Conservation (phyloP, 345 rosid genomes). For the Lagerstroemia speciosa region DNA sequence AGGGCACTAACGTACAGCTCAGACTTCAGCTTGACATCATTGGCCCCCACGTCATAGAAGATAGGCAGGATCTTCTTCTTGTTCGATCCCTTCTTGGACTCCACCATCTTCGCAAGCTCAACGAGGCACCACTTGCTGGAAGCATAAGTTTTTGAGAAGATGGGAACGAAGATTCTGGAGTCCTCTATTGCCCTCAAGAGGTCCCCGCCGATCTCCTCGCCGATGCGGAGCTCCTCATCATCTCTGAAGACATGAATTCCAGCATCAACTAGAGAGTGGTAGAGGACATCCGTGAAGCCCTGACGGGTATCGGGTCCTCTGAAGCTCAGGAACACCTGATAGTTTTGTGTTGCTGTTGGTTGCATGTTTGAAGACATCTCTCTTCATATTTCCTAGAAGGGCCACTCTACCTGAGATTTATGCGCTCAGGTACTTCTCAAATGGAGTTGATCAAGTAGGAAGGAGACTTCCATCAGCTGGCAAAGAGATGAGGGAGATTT, state of each 20-base stretch:
- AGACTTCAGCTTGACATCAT: not conserved
- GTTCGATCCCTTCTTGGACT: not conserved
- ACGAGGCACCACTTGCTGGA: constrained; percentile 5
- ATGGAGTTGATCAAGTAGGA: too few relatives aligned
- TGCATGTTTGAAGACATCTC: too few relatives aligned
- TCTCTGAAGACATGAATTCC: not conserved
- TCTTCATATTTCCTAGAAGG: too few relatives aligned
- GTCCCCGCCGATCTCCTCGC: not conserved
- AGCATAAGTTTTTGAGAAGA: not conserved
- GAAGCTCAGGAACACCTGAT: constrained; percentile 1
- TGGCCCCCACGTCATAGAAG: not conserved
- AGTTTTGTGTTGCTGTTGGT: not conserved
- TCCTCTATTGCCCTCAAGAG: not conserved
- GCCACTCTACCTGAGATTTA: too few relatives aligned
- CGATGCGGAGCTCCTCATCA: not conserved
- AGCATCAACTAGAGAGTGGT: not conserved
- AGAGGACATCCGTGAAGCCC: not conserved
- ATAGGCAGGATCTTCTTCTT: not conserved
- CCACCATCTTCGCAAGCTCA: constrained; percentile 1
- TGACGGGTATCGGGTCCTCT: not conserved
- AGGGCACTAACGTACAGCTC: not conserved
- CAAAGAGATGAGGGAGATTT: too few relatives aligned
- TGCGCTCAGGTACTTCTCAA: too few relatives aligned
- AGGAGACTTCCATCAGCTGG: too few relatives aligned
- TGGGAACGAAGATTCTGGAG: not conserved